Conservation (phyloP, 2,329 filamentous ascomycete species). For the Aspergillus transmontanensis region DNA sequence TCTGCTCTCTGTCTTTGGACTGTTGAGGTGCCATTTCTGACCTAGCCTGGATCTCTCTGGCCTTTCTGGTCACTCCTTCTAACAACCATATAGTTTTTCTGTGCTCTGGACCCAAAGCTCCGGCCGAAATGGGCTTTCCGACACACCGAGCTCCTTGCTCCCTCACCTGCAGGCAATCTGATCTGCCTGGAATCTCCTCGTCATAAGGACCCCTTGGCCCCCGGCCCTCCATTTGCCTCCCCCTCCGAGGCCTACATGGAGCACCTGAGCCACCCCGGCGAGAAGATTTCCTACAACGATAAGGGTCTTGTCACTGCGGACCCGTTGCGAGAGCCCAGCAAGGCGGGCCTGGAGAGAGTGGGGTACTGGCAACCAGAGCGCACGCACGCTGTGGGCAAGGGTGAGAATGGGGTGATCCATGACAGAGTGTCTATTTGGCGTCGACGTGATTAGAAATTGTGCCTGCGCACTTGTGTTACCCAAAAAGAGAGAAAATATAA, state of each 20-base stretch:
- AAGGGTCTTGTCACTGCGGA: conserved; percentile 53
- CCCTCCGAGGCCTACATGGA: conserved; percentile 70
- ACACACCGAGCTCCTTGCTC: conserved; percentile 55
- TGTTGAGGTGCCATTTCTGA: conserved; percentile 5
- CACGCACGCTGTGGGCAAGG: conserved; percentile 58
- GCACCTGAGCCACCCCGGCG: conserved; percentile 70
- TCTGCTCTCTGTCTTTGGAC: not conserved
- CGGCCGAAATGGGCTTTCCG: conserved; percentile 59
- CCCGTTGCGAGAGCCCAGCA: conserved; percentile 47
- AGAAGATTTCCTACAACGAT: conserved; percentile 63
- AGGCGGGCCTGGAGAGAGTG: conserved; percentile 46
- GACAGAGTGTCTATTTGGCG: conserved; percentile 48
- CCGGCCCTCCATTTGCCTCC: conserved; percentile 74
- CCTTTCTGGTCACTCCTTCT: conserved; percentile 2
- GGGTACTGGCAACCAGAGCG: conserved; percentile 58
- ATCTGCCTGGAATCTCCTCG: conserved; percentile 77
- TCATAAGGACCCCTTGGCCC: conserved; percentile 64
- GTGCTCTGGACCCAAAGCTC: conserved; percentile 56
- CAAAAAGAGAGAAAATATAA: not conserved
- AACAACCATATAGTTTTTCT: conserved; percentile 55
- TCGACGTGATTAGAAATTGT: conserved; percentile 32
- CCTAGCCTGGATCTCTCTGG: not conserved
- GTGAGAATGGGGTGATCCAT: conserved; percentile 40
- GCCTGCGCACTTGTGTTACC: conserved; percentile 7
- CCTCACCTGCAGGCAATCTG: conserved; percentile 49